Evolutionary conservation across 768 basidiomycete genomes (phyloP).

Genomic region (Leccinum broughii): DNA sequence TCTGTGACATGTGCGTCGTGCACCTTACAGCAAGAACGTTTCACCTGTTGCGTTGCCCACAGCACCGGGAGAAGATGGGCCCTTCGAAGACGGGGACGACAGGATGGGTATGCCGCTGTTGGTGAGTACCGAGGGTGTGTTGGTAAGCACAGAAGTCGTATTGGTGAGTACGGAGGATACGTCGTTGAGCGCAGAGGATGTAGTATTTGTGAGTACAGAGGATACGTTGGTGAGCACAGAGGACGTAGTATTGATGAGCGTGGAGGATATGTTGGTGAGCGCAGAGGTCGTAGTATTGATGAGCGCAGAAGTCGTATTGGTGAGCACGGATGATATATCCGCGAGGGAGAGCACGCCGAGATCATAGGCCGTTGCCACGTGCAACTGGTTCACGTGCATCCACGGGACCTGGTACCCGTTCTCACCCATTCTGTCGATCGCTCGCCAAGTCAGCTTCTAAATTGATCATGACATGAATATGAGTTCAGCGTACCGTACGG

Average conservation of each 20-base stretch:
- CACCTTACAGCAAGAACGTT: not conserved
- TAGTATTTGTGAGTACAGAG: too few relatives aligned
- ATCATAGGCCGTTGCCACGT: conserved; percentile 53
- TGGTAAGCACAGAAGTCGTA: too few relatives aligned
- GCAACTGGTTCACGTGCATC: conserved; percentile 56
- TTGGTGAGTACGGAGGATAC: not conserved
- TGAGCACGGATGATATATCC: conserved; percentile 22
- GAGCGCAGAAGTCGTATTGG: not conserved
- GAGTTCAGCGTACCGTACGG: conserved; percentile 34
- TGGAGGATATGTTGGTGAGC: not conserved
- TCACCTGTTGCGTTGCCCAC: conserved; percentile 13
- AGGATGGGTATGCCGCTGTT: not conserved
- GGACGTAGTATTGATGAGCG: not conserved
- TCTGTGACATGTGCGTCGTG: not conserved
- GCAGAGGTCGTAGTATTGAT: not conserved
- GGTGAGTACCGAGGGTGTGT: not conserved
- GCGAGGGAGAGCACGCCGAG: conserved; percentile 14
- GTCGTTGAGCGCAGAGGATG: not conserved
- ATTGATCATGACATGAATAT: not conserved
- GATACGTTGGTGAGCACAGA: too few relatives aligned
- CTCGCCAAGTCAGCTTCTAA: not conserved
- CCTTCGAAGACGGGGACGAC: not conserved
- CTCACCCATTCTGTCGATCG: conserved; percentile 39
- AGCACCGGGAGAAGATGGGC: not conserved
- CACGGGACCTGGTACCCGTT: conserved; percentile 66